Percentiles rank a stretch among this genome's conserved stretches.
Conservation (phyloP, 495 filamentous ascomycete species). For the Halenospora varia region DNA sequence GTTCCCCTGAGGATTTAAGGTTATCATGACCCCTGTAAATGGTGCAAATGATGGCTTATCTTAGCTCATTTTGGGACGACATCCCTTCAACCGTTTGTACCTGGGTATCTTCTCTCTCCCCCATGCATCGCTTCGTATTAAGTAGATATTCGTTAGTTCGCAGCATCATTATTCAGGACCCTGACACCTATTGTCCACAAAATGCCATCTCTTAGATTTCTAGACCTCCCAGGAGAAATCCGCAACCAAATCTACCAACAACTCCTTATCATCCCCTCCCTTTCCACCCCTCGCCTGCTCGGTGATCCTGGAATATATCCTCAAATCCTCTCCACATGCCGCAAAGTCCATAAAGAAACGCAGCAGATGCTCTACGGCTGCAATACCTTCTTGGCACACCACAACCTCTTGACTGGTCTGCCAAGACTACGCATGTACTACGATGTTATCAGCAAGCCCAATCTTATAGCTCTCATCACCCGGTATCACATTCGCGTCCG, state of each 20-base stretch:
- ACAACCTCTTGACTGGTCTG: constrained; percentile 36
- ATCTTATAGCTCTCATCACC: constrained; percentile 32
- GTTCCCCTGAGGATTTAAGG: neutral
- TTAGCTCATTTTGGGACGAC: too few species aligned
- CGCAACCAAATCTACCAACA: constrained; percentile 45
- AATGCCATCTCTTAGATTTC: constrained; percentile 26
- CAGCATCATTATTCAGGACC: too few species aligned
- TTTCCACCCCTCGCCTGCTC: constrained; percentile 9
- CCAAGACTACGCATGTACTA: constrained; percentile 35
- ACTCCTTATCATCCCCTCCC: constrained; percentile 34
- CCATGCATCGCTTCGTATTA: neutral
- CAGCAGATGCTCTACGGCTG: constrained; percentile 40
- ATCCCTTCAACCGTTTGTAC: neutral
- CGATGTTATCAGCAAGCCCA: constrained; percentile 29
- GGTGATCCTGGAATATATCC: constrained; percentile 28
- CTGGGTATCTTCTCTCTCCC: neutral
- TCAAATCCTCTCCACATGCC: constrained; percentile 37
- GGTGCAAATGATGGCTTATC: neutral
- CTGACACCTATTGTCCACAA: too few species aligned
- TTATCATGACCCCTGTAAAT: neutral
- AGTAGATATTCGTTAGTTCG: too few species aligned
- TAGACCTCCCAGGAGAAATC: constrained; percentile 45
- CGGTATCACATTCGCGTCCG: constrained; percentile 41
- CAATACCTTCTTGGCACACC: constrained; percentile 51
- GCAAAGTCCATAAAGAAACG: constrained; percentile 38